These are phyloP conservation scores for Vigna angularis DNA, from an alignment of 306 rosid genomes.

Conservation along the genomic window DNA sequence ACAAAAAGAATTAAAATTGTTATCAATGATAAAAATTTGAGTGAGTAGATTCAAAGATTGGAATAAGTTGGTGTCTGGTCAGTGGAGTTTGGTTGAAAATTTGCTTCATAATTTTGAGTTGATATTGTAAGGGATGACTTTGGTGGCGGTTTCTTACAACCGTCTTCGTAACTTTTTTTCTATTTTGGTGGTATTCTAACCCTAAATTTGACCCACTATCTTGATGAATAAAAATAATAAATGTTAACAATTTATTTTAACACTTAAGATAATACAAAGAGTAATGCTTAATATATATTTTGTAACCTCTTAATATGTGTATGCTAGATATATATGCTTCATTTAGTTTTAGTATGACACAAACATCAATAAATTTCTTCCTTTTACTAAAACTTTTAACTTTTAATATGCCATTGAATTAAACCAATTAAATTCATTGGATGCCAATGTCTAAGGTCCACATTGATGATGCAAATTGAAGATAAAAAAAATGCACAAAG, in stretches of 20 bases:
- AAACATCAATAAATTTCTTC: neutral
- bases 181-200: neutral
- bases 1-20: too few relatives aligned
- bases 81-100: neutral
- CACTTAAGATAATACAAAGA: neutral
- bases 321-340: neutral
- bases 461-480: neutral
- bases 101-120: neutral
- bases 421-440: neutral
- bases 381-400: too few relatives aligned
- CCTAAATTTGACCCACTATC: neutral
- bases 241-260: neutral
- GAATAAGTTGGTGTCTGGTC: neutral
- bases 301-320: neutral
- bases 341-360: neutral
- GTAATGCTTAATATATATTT: neutral
- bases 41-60: neutral
- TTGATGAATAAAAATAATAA: neutral
- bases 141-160: neutral
- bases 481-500: neutral
- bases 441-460: neutral
- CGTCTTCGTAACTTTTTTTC: neutral
- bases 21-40: neutral
- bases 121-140: too few relatives aligned
- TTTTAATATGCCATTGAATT: neutral